Percentiles rank a stretch among this genome's conserved stretches.
Conservation (phyloP, 768 basidiomycete genomes). For the Chalciporus sphaerocephalus region DNA sequence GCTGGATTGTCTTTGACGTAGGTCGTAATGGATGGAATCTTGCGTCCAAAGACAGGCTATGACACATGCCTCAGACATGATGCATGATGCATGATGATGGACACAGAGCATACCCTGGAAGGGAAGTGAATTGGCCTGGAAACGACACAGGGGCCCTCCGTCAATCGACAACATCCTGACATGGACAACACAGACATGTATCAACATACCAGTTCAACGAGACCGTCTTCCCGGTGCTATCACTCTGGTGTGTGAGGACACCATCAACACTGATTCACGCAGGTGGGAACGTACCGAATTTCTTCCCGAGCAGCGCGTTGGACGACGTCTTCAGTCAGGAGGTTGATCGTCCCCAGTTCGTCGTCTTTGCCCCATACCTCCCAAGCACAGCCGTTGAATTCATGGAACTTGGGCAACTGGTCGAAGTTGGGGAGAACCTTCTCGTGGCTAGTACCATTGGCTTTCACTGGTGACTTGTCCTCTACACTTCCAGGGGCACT, state of each 20-base stretch:
- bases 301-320: slow-evolving; percentile 52
- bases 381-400: slow-evolving; percentile 61
- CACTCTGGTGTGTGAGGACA: not conserved
- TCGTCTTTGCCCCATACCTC: slow-evolving; percentile 62
- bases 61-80: not conserved
- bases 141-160: not conserved
- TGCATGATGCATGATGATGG: not conserved
- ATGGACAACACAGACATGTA: not conserved
- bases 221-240: slow-evolving; percentile 49
- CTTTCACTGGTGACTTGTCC: not conserved
- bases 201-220: slow-evolving; percentile 57
- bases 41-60: slow-evolving; percentile 56
- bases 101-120: slow-evolving; percentile 41
- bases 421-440: slow-evolving; percentile 44
- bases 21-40: slow-evolving; percentile 48
- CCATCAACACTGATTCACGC: not conserved
- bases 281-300: slow-evolving; percentile 42
- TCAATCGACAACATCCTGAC: not conserved
- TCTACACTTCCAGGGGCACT: not conserved
- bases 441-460: not conserved
- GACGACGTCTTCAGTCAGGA: slow-evolving; percentile 63
- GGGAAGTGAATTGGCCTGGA: slow-evolving; percentile 66
- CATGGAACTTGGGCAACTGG: slow-evolving; percentile 41
- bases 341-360: slow-evolving; percentile 62
- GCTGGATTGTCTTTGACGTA: slow-evolving; percentile 19